Evolutionary conservation across 768 basidiomycete genomes (phyloP).

Genomic region (Phanerodontia chrysosporium): DNA sequence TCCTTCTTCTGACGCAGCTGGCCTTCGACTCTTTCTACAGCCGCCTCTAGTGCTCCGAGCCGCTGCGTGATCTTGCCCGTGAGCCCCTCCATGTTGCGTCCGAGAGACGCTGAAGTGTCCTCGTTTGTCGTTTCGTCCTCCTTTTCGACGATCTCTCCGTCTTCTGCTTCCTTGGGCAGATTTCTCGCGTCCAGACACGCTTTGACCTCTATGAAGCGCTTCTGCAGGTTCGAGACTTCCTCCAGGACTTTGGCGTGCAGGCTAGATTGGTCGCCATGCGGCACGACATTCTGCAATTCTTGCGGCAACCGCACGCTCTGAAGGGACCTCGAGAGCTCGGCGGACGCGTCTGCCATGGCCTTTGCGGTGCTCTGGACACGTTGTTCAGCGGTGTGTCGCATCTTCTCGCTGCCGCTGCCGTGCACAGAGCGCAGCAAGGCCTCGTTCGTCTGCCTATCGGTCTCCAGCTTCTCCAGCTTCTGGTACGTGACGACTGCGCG

Average conservation of each 20-base stretch:
- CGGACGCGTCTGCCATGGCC: not conserved
- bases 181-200: not conserved
- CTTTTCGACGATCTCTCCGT: not conserved
- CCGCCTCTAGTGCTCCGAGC: slow-evolving; percentile 9
- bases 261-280: not conserved
- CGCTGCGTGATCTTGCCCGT: not conserved
- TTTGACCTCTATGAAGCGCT: not conserved
- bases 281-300: not conserved
- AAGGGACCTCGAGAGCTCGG: not conserved
- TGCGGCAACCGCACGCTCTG: not conserved
- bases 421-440: not conserved
- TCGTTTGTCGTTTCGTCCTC: not conserved
- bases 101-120: not conserved
- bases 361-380: not conserved
- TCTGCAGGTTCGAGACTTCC: not conserved
- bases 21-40: slow-evolving; percentile 4
- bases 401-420: too few species aligned
- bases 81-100: not conserved
- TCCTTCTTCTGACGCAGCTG: slow-evolving; percentile 2
- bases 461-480: not conserved
- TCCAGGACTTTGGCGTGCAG: not conserved
- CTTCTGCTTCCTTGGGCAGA: not conserved
- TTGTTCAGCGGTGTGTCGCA: not conserved
- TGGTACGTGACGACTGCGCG: not conserved
- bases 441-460: not conserved